A percentile compares a stretch with the other conserved stretches of the same genome.
phyloP scores from a whole-genome alignment of 768 basidiomycete genomes.

The Hygrocybe coccinea region DNA sequence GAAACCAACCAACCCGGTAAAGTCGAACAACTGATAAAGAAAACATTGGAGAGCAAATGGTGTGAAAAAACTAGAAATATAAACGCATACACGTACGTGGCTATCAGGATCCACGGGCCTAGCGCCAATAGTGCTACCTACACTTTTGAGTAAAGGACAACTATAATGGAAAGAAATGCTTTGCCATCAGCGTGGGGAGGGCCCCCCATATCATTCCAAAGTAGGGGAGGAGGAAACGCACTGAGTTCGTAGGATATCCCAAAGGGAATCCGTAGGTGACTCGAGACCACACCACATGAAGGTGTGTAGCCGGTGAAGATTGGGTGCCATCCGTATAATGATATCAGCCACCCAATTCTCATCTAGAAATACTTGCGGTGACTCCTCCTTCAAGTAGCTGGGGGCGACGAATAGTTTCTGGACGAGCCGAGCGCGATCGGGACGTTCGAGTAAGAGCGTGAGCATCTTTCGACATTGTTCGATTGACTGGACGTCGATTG shows the following conservation, averaged over 20 bases:
- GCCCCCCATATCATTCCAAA: background rate
- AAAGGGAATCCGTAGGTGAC: constrained; percentile 37
- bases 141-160: constrained; percentile 40
- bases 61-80: too few species aligned
- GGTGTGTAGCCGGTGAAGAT: constrained; percentile 34
- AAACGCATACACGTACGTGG: constrained; percentile 14
- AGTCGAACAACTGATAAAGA: constrained; percentile 35
- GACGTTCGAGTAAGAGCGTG: constrained; percentile 30
- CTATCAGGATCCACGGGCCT: constrained; percentile 32
- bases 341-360: constrained; percentile 39
- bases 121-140: constrained; percentile 43
- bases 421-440: constrained; percentile 37
- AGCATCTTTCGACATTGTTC: constrained; percentile 35
- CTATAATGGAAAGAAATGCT: too few species aligned
- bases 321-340: constrained; percentile 31
- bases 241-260: constrained; percentile 37
- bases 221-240: constrained; percentile 28
- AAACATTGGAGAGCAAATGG: background rate
- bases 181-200: constrained; percentile 1
- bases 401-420: constrained; percentile 44
- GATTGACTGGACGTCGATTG: constrained; percentile 42
- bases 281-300: constrained; percentile 54
- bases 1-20: constrained; percentile 41
- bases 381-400: constrained; percentile 49
- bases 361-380: constrained; percentile 33